phyloP scores from a whole-genome alignment of 106 monocot genomes.

The Dendrobium officinale region DNA sequence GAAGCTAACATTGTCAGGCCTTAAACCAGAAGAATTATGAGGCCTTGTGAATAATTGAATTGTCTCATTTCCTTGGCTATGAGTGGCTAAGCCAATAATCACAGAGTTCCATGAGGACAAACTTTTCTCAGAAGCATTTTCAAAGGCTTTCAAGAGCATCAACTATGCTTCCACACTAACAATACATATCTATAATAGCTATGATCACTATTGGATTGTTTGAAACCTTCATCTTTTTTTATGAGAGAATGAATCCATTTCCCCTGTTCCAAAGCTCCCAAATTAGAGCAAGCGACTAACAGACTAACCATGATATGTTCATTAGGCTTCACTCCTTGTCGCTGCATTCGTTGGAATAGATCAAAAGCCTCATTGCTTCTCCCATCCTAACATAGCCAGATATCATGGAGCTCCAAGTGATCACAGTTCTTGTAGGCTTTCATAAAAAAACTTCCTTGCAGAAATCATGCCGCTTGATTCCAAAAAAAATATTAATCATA shows the following conservation, averaged over 20 bases:
- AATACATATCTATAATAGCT: constrained; percentile 57
- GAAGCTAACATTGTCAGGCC: constrained; percentile 45
- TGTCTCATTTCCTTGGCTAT: constrained; percentile 33
- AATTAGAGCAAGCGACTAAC: constrained; percentile 28
- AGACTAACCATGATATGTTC: constrained; percentile 30
- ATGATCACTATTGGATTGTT: constrained; percentile 33
- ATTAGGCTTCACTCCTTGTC: constrained; percentile 16
- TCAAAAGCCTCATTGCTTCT: constrained; percentile 23
- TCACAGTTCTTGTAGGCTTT: constrained; percentile 29
- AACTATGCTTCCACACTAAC: constrained; percentile 47
- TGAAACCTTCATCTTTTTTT: constrained; percentile 13
- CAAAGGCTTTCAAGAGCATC: constrained; percentile 41
- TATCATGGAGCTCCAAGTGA: constrained; percentile 50
- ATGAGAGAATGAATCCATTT: constrained; percentile 41
- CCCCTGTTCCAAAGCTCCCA: constrained; percentile 57
- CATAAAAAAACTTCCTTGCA: constrained; percentile 27
- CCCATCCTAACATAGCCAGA: constrained; percentile 39
- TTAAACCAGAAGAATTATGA: not conserved
- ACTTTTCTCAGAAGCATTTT: constrained; percentile 6
- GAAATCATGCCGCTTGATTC: not conserved
- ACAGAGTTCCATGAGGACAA: constrained; percentile 56
- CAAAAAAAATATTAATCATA: no score
- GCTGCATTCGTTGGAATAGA: constrained; percentile 29
- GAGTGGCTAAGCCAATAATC: constrained; percentile 33
- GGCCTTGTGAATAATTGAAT: constrained; percentile 28